Evolutionary conservation across 176 grass and related monocot genomes (phyloP), one percentile per base, ranked within the genome.

Genomic region (Rhynchospora breviuscula): DNA sequence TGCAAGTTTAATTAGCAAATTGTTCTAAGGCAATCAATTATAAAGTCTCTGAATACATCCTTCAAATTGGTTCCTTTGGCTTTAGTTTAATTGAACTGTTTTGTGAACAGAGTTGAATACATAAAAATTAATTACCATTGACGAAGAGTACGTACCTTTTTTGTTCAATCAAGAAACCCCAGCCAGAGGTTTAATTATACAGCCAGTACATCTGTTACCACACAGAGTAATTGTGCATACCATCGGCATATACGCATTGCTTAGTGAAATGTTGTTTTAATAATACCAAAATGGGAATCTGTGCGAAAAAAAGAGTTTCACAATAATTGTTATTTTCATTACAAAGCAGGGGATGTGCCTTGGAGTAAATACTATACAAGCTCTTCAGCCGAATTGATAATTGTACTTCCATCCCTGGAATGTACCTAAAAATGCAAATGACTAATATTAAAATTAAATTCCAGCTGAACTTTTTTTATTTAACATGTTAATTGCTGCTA

Each of bases 331-430:
- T 74, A 8, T 51, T 52, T 52, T 74, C 51, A 74, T 8, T 54
- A 76, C 8, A 25, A 15, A 29, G 17, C 7, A 57, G 10, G 26
- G 48, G 18, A 76, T 61, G 53, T 85, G 94, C 95, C 95, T 98
- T 98, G 85, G 87, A 91, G 84, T 94, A 93, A 66, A 98, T 91
- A 88, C 95, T 90, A 78, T 98, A 98, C 80, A 94, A 90, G 86
- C 95, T 98, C 85, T 98, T 98, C 54, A 98, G 85, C 83, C 95
- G 88, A 89, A 90, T 94, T 10, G 90, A 94, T 83, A 98, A 79
- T 85, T 86, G 90, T 59, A 98, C 95, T 91, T 98, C 95, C 95
- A 98, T 98, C 80, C 95, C 95, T 88, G 95, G 95, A 87, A 94
- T 98, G 58, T 98, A 98, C 78, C 95, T 98, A 88, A 86, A 85